Percentiles rank a stretch among this genome's conserved stretches.
These are phyloP conservation scores for Colletotrichum sp. DNA, from an alignment of 2,329 filamentous ascomycete species.

Conservation along the genomic window DNA sequence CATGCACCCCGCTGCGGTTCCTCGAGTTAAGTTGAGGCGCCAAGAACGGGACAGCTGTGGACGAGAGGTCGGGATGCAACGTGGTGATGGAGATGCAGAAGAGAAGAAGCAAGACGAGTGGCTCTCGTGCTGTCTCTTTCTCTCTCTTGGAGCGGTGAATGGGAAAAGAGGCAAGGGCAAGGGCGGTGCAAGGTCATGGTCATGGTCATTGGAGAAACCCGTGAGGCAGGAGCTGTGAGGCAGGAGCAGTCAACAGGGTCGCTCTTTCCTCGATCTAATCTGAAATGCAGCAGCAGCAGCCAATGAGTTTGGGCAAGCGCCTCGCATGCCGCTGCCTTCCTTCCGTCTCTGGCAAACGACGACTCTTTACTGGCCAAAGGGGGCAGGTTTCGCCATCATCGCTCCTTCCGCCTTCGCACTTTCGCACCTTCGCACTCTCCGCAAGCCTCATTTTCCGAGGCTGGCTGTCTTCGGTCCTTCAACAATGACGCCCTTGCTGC, in stretches of 20 bases:
- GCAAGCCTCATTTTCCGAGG: not conserved
- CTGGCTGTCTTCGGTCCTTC: not conserved
- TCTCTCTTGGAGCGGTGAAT: not conserved
- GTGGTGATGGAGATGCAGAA: not conserved
- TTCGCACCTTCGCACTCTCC: constrained; percentile 1
- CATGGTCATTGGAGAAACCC: not conserved
- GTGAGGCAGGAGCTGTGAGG: not conserved
- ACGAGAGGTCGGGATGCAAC: not conserved
- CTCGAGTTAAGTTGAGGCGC: not conserved
- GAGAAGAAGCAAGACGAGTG: not conserved
- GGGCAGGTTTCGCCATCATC: not conserved
- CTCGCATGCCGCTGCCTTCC: not conserved
- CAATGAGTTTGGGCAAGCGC: not conserved
- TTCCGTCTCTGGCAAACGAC: not conserved
- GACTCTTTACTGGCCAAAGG: not conserved
- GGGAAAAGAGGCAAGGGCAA: not conserved
- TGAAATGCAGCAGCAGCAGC: not conserved
- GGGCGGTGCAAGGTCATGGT: not conserved
- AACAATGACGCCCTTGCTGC: not conserved
- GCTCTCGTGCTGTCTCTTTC: not conserved
- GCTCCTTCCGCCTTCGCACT: not conserved
- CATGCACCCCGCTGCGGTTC: not conserved
- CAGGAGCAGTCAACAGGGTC: not conserved
- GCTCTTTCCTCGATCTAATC: not conserved
- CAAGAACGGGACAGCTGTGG: not conserved